These are phyloP conservation scores for Phyllosticta paracitricarpa DNA, from an alignment of 2,329 filamentous ascomycete species.

Conservation along the genomic window DNA sequence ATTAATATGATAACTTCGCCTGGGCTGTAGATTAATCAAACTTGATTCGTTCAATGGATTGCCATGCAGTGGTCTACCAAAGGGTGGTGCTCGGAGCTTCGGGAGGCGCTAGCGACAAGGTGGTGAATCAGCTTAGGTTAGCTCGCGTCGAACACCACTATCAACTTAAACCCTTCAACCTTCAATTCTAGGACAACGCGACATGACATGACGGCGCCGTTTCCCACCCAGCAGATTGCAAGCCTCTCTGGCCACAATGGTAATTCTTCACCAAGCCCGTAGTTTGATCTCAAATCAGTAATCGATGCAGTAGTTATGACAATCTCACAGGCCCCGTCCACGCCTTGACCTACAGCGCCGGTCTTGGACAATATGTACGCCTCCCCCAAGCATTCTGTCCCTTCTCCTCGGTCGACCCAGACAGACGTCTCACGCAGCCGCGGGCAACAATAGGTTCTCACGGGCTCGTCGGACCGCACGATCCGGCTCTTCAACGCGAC, in stretches of 20 bases:
- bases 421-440: background rate
- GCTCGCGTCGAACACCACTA: background rate
- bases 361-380: constrained; percentile 36
- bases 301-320: constrained; percentile 3
- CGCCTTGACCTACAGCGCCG: constrained; percentile 41
- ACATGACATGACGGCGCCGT: constrained; percentile 26
- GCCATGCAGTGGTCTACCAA: background rate
- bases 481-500: constrained; percentile 79
- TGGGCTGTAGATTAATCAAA: constrained; percentile 10
- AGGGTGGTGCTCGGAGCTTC: background rate
- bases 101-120: background rate
- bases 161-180: background rate
- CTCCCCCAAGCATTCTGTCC: background rate
- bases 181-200: background rate
- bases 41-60: background rate
- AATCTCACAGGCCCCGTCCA: constrained; percentile 34
- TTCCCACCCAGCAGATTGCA: constrained; percentile 31
- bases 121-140: background rate
- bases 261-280: constrained; percentile 1
- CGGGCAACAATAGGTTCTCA: constrained; percentile 46
- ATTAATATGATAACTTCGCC: constrained; percentile 9
- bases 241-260: constrained; percentile 32
- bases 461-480: constrained; percentile 73
- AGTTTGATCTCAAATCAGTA: too few species aligned
- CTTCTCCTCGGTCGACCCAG: background rate